Base-by-base conservation (phyloP, 345 rosid genomes). In the Triadica sebifera region DNA sequence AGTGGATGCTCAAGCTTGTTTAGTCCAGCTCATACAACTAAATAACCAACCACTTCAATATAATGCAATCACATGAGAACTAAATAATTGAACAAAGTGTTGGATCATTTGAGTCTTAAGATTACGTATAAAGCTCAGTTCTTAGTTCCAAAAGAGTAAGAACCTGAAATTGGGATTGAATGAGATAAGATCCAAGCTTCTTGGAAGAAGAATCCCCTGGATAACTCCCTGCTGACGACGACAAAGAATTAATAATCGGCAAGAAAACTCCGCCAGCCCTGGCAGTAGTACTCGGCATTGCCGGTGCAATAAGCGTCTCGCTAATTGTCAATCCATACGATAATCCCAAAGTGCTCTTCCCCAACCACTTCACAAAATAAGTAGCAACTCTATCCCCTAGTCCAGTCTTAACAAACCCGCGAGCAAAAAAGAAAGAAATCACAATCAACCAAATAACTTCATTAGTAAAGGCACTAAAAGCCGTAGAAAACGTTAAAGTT, bases 371-470 rank as follows among this genome's bases (percentile, higher is more conserved):
- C 3, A 95, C 98, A 45, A 95, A 95, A 81, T 90, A 93, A 25
- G 99, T 95, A 1, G 99, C 97, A 74, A 95, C 93, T 78, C 97
- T 82, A 64, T 95, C 96, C 12, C 99, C 99, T 0, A 95, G 79
- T 0, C 99, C 98, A 2, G 98, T 95, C 81, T 95, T 93, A 0
- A 95, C 94, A 73, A 95, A 93, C 9, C 99, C 99, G 43, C 99
- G 97, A 38, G 99, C 98, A 74, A 95, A 95, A 84, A 95, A 95
- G 91, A 95, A 95, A 29, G 99, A 95, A 75, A 95, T 95, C 22
- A 93, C 98, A 65, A 95, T 95, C 81, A 95, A 52, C 98, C 99
- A 93, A 39, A 95, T 91, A 22, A 93, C 98, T 77, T 95, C 99
- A 69, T 82, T 93, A 0, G 99, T 93, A 81, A 93, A 95, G 4